phyloP scores from a whole-genome alignment of 1,284 basidiomycete genomes.

The Sporisorium exsertum region DNA sequence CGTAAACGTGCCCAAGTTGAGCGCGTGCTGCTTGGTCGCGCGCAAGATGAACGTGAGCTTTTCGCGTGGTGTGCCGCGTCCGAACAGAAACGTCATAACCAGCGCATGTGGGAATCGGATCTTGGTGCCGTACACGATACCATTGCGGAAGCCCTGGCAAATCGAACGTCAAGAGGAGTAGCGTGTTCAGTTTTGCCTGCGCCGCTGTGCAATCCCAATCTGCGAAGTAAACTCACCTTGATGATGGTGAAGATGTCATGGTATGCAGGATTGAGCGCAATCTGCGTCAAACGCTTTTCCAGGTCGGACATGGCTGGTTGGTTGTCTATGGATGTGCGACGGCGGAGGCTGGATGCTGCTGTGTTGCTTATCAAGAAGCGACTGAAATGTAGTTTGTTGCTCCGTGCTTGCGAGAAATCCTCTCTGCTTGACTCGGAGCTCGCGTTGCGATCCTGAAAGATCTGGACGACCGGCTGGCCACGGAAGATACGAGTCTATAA shows the following conservation, averaged over 20 bases:
- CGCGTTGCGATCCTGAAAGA: too few species aligned
- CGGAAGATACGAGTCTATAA: too few species aligned
- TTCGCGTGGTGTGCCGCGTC: conserved; percentile 69
- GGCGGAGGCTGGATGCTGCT: neutral
- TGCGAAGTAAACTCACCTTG: conserved; percentile 74
- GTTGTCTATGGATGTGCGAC: neutral
- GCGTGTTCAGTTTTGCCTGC: neutral
- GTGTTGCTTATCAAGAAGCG: neutral
- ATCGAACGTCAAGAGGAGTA: neutral
- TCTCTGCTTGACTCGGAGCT: too few species aligned
- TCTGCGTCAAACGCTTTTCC: conserved; percentile 46
- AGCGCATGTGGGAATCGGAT: conserved; percentile 96
- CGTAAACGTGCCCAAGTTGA: conserved; percentile 93
- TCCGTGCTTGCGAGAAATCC: neutral
- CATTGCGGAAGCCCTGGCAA: conserved; percentile 81
- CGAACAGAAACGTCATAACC: conserved; percentile 95
- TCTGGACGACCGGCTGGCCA: too few species aligned
- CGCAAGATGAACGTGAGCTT: conserved; percentile 79
- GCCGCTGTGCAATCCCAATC: neutral
- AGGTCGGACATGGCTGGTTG: conserved; percentile 37
- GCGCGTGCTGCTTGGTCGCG: conserved; percentile 88
- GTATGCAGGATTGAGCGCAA: conserved; percentile 75
- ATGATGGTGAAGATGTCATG: conserved; percentile 91
- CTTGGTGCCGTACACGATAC: conserved; percentile 94
- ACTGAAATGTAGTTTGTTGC: neutral